Conservation (phyloP, 1,284 basidiomycete genomes). For the Exobasidium rhododendri region DNA sequence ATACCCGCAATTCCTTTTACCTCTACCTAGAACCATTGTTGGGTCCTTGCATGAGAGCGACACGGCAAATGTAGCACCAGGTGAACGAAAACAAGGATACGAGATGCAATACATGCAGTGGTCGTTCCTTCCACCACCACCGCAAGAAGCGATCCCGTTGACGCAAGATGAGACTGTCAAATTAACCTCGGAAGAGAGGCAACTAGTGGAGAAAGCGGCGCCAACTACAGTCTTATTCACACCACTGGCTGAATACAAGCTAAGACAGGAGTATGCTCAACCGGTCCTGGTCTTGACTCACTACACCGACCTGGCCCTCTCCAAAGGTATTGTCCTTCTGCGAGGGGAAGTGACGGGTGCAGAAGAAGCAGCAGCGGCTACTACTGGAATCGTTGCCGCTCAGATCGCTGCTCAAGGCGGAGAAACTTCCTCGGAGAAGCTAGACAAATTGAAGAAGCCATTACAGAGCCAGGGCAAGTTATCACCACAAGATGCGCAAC, state of each 20-base stretch:
- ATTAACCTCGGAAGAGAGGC: background rate
- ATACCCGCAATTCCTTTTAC: constrained; percentile 51
- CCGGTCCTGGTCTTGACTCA: constrained; percentile 86
- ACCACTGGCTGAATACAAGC: constrained; percentile 89
- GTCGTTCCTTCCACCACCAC: constrained; percentile 32
- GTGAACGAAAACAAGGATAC: constrained; percentile 31
- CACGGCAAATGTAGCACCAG: constrained; percentile 13
- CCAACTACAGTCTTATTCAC: constrained; percentile 74
- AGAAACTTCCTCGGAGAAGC: constrained; percentile 59
- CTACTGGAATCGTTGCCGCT: constrained; percentile 56
- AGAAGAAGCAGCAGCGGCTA: constrained; percentile 22
- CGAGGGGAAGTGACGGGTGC: constrained; percentile 82
- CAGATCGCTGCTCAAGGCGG: constrained; percentile 58
- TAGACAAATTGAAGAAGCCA: constrained; percentile 56
- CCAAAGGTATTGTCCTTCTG: constrained; percentile 80
- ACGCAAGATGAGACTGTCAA: constrained; percentile 48
- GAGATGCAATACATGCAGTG: constrained; percentile 53
- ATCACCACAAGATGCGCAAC: constrained; percentile 43
- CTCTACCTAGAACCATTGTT: constrained; percentile 39
- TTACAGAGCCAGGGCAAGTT: constrained; percentile 74
- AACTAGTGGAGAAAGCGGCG: constrained; percentile 6
- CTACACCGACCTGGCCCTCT: constrained; percentile 80
- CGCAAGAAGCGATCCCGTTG: constrained; percentile 7
- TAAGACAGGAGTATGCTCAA: constrained; percentile 78
- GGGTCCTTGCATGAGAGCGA: constrained; percentile 17